Evolutionary conservation across 2,329 filamentous ascomycete species (phyloP), one percentile per base, ranked within the genome.

Genomic region (Aureobasidium sp.): DNA sequence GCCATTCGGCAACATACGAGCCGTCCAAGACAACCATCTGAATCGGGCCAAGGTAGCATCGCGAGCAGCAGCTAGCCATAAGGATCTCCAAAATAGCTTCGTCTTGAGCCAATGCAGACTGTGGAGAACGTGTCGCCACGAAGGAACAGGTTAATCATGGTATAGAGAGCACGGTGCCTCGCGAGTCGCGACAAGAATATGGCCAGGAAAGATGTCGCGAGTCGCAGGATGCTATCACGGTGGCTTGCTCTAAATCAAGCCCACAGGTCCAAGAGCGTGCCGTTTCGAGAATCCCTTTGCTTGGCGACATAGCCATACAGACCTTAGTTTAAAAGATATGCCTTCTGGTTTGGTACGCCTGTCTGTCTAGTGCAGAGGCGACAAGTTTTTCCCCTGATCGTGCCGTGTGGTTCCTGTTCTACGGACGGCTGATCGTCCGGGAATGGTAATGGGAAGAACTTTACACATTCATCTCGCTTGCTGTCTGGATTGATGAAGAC

Each of bases 231-330:
- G 44, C 22, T 37, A 47, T 35, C 22, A 25, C n/a, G 22, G 45
- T 49, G 34, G 34, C 45, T 49, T 37, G 32, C 22, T 49, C 45
- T 49, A 49, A 49, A 17, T 38, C 34, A 39, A 49, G 45, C 34
- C 32, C 17, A 49, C 34, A 29, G 22, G 45, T 38, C 34, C 19
- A 38, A 16, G 32, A 27, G 45, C n/a, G 22, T 49, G 45, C 45
- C 45, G 22, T 35, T 39, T 39, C 16, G 34, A 49, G 32, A 24
- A 7, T 12, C 30, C 3, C 7, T 11, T 27, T 29, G n/a, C 45
- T 49, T 49, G 45, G 45, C 45, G 25, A 22, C n/a, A 30, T 39
- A 16, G 34, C 34, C 45, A 19, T 19, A 49, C 16, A 19, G 34
- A 49, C 27, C 32, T 27, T 49, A 39, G 34, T 29, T 22, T 16